Evolutionary conservation across 805 yeast species (phyloP).

Genomic region (Debaryomyces tyrocola): DNA sequence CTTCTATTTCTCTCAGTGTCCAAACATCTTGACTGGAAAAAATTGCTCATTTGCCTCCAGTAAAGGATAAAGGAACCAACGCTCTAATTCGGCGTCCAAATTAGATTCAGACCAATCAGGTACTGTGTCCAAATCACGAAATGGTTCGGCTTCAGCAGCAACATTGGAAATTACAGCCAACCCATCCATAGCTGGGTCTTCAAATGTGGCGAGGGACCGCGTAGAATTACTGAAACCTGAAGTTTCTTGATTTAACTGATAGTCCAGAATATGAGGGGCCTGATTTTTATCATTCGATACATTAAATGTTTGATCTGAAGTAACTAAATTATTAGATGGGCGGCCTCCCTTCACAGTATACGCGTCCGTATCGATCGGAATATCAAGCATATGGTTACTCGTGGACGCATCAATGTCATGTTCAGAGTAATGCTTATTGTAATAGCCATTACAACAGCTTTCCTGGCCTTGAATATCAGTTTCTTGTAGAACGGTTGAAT

Average conservation of each 20-base stretch:
- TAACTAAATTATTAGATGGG: neutral
- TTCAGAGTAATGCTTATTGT: conserved; percentile 4
- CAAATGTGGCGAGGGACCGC: neutral
- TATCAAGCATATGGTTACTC: conserved; percentile 3
- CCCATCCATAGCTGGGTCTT: conserved; percentile 4
- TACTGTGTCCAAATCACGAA: conserved; percentile 1
- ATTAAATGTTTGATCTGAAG: neutral
- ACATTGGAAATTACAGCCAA: conserved; percentile 4
- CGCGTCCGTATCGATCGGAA: conserved; percentile 1
- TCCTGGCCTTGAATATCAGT: neutral
- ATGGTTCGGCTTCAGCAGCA: conserved; percentile 7
- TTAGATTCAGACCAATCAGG: conserved; percentile 7
- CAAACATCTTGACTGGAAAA: neutral
- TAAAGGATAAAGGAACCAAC: conserved; percentile 13
- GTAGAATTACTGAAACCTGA: neutral
- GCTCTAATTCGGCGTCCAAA: conserved; percentile 12
- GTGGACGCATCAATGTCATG: conserved; percentile 11
- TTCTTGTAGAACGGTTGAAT: conserved; percentile 1
- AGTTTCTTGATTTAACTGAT: neutral
- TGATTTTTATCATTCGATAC: neutral
- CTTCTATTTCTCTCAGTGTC: too few species aligned
- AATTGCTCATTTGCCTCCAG: conserved; percentile 6
- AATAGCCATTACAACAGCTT: neutral
- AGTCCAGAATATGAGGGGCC: too few species aligned
- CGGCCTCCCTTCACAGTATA: neutral